Evolutionary conservation across 495 filamentous ascomycete genomes (phyloP), one percentile per base, ranked within the genome.

Genomic region (Penicillium samsonianum): DNA sequence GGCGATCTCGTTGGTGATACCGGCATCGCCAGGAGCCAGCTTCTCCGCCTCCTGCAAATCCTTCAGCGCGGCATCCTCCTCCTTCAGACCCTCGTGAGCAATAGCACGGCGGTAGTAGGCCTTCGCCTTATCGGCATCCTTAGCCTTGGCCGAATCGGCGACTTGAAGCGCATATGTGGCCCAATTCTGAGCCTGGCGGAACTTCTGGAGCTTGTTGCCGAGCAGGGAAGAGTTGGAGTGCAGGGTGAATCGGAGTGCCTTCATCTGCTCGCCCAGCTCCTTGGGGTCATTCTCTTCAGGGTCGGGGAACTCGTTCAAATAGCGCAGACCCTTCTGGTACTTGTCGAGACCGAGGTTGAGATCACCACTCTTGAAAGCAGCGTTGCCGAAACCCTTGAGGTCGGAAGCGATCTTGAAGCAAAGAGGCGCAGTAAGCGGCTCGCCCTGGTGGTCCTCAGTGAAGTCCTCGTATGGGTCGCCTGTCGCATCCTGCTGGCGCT

Each of bases 311-410:
- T 97, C 92, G 69, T 92, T 90, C 57, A 97, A 74, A 67, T 98
- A 99, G 60, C 94, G 88, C 53, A 99, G 73, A n/a, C 84, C 92
- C 78, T 99, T 99, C 74, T 96, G 89, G 77, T 99, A 99, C 78
- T 99, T 99, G 41, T 89, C 89, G 23, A 98, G 78, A 11, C 87
- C 93, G 22, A 89, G 76, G 35, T 76, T 67, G 31, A 88, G 67
- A 63, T 96, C 81, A 23, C 83, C 82, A 17, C 69, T 73, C 81
- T 96, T 96, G 83, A 96, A 98, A 0, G 92, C 92, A 61, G 82
- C 83, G 78, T 96, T 97, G 50, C 93, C 93, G 63, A 88, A 93
- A 19, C 88, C 90, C 78, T 98, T 98, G 63, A 96, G 83, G 61
- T 90, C 89, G n/a, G 80, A 76, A 3, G 90, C 91, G 61, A 99